Percentiles rank a stretch among this genome's conserved stretches.
These are phyloP conservation scores for Termitomyces sp. DNA, from an alignment of 768 basidiomycete genomes.

Conservation along the genomic window DNA sequence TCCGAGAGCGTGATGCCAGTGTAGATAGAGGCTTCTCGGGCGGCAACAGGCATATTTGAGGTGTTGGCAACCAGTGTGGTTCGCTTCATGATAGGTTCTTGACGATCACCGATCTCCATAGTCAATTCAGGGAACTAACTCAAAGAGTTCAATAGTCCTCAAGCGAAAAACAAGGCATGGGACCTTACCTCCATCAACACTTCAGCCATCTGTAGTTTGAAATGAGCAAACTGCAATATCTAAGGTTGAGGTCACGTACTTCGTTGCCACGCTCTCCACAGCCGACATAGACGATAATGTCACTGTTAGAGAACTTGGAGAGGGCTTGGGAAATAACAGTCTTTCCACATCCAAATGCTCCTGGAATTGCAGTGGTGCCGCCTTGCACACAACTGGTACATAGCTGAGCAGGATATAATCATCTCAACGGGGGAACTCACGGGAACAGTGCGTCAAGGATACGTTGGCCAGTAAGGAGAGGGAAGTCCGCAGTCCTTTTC, in stretches of 20 bases:
- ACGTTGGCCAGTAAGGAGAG: conserved; percentile 93
- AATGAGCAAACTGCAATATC: conserved; percentile 9
- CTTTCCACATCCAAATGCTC: conserved; percentile 98
- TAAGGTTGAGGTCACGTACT: conserved; percentile 37
- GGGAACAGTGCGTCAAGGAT: conserved; percentile 97
- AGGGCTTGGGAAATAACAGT: conserved; percentile 98
- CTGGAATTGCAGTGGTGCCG: conserved; percentile 96
- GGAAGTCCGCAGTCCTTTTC: conserved; percentile 90
- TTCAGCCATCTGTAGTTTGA: conserved; percentile 75
- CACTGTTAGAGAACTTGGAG: conserved; percentile 98
- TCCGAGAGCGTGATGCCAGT: conserved; percentile 99
- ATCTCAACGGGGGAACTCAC: conserved; percentile 39
- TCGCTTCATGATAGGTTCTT: conserved; percentile 99
- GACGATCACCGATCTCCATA: conserved; percentile 87
- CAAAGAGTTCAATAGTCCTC: conserved; percentile 6
- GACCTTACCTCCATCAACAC: conserved; percentile 89
- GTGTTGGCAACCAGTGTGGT: conserved; percentile 99
- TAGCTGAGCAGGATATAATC: conserved; percentile 1
- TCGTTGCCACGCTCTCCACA: conserved; percentile 99
- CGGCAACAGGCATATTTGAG: conserved; percentile 99
- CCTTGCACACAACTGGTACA: conserved; percentile 86
- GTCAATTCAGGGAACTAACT: conserved; percentile 83
- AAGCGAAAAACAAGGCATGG: not conserved
- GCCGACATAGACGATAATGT: conserved; percentile 98
- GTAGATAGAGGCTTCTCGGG: conserved; percentile 98